These are phyloP conservation scores for Xylariaceae sp. DNA, from an alignment of 2,329 filamentous ascomycete species.

Conservation along the genomic window DNA sequence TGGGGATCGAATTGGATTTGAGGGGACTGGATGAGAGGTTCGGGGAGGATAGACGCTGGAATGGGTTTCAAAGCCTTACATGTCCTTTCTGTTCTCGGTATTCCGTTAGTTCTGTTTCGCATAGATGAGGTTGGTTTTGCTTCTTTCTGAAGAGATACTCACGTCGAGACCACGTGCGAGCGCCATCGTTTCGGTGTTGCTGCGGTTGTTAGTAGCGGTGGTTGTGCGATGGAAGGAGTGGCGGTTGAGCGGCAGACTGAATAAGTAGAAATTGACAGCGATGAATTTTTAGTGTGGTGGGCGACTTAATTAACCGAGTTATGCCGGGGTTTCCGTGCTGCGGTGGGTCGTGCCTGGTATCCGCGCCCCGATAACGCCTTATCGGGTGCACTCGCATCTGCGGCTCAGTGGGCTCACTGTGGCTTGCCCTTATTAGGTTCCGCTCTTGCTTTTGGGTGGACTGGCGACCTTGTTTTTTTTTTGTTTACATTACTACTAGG, in stretches of 20 bases:
- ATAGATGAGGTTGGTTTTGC: neutral
- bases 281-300: slow-evolving; percentile 12
- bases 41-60: neutral
- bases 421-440: slow-evolving; percentile 1
- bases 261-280: slow-evolving; percentile 8
- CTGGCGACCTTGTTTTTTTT: neutral
- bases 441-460: neutral
- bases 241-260: slow-evolving; percentile 7
- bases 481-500: too few relatives aligned
- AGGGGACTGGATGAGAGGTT: slow-evolving; percentile 5
- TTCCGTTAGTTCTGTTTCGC: slow-evolving; percentile 7
- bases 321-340: neutral
- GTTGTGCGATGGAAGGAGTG: slow-evolving; percentile 11
- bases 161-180: slow-evolving; percentile 24
- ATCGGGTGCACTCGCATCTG: slow-evolving; percentile 3
- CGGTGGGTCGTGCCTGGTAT: neutral
- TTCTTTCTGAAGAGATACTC: slow-evolving; percentile 4
- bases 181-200: slow-evolving; percentile 22
- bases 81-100: slow-evolving; percentile 19
- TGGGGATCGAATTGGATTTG: slow-evolving; percentile 8
- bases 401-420: slow-evolving; percentile 15
- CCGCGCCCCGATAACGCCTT: slow-evolving; percentile 11
- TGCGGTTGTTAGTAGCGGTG: slow-evolving; percentile 22
- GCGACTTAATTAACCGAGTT: slow-evolving; percentile 17
- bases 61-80: slow-evolving; percentile 18